phyloP scores from a whole-genome alignment of 768 basidiomycete genomes.

The Guyanaporus albipodus region DNA sequence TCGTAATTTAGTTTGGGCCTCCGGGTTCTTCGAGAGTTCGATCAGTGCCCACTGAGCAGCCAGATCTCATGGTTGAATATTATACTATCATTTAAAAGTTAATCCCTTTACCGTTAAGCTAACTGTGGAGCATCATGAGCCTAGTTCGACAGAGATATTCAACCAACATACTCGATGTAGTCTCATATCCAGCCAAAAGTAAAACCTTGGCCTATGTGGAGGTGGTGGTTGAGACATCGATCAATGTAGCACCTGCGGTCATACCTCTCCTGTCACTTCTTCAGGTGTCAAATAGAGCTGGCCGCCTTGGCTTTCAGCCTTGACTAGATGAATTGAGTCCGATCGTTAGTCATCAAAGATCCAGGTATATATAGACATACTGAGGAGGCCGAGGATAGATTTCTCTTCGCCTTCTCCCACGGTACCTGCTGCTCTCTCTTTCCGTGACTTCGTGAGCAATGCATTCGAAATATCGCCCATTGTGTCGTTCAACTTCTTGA shows the following conservation, averaged over 20 bases:
- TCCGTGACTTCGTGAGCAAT: slow-evolving; percentile 31
- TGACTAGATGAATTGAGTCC: slow-evolving; percentile 33
- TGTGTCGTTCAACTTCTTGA: slow-evolving; percentile 25
- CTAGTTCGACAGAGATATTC: neutral
- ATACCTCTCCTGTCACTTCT: slow-evolving; percentile 37
- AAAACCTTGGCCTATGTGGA: slow-evolving; percentile 34
- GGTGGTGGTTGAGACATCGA: neutral
- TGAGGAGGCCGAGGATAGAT: slow-evolving; percentile 37
- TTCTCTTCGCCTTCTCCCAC: slow-evolving; percentile 31
- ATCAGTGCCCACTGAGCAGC: slow-evolving; percentile 47
- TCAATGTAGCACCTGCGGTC: neutral
- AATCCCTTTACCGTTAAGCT: slow-evolving; percentile 10
- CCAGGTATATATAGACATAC: slow-evolving; percentile 15
- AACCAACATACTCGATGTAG: slow-evolving; percentile 33
- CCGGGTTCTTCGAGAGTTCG: slow-evolving; percentile 44
- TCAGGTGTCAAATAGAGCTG: slow-evolving; percentile 36
- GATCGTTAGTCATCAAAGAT: neutral
- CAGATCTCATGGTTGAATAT: neutral
- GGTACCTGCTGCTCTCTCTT: slow-evolving; percentile 30
- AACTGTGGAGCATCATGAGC: neutral
- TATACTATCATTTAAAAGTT: neutral
- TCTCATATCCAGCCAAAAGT: slow-evolving; percentile 39
- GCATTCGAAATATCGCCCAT: slow-evolving; percentile 33
- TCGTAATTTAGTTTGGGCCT: slow-evolving; percentile 46
- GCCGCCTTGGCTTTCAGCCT: slow-evolving; percentile 30